Conservation (phyloP, 2,329 filamentous ascomycete species). For the Colletotrichum higginsianum region DNA sequence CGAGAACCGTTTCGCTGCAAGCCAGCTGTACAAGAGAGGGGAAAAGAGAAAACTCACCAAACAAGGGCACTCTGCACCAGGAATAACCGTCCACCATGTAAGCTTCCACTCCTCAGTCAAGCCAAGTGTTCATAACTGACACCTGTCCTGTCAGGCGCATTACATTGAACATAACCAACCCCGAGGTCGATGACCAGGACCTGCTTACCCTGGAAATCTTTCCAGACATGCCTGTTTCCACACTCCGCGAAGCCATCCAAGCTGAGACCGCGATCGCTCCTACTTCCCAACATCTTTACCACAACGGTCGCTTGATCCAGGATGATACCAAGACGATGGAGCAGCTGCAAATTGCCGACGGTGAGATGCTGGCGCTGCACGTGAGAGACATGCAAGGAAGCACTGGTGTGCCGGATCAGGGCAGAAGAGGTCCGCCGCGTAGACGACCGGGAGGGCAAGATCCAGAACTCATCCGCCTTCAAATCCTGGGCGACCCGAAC, state of each 20-base stretch:
- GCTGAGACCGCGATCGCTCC: conserved; percentile 84
- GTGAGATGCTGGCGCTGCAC: conserved; percentile 93
- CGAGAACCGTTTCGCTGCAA: not conserved
- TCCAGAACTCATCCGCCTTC: conserved; percentile 85
- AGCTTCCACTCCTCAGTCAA: not conserved
- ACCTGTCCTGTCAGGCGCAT: conserved; percentile 76
- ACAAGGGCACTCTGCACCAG: conserved; percentile 2
- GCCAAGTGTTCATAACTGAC: conserved; percentile 22
- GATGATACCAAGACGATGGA: conserved; percentile 87
- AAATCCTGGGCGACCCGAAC: conserved; percentile 84
- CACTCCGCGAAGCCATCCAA: conserved; percentile 90
- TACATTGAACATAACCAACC: conserved; percentile 86
- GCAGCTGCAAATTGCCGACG: conserved; percentile 84
- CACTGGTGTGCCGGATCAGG: conserved; percentile 56
- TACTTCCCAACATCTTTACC: conserved; percentile 85
- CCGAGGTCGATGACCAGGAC: conserved; percentile 75
- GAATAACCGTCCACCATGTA: conserved; percentile 34
- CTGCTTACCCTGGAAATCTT: conserved; percentile 87
- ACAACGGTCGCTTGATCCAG: conserved; percentile 84
- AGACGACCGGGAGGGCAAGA: conserved; percentile 66
- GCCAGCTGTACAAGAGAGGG: not conserved
- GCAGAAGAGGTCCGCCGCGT: conserved; percentile 55
- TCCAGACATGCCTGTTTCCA: conserved; percentile 84
- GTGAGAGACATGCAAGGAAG: conserved; percentile 73
- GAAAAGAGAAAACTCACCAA: not conserved